Conservation (phyloP, 208 protist species). For the Acanthamoeba castellanii region DNA sequence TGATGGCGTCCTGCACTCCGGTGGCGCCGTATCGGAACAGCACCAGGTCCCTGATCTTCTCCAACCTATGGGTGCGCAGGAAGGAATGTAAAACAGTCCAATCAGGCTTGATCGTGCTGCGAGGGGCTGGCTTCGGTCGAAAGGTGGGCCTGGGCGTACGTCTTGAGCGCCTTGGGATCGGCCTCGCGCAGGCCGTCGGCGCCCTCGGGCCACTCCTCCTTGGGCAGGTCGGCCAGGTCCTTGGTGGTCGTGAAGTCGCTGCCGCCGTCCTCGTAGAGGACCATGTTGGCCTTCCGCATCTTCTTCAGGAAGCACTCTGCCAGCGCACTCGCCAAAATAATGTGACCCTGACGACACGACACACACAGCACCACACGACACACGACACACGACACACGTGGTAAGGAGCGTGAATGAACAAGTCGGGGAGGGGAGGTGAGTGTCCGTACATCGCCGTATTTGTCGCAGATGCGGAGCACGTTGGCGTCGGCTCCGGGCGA, state of each 20-base stretch:
- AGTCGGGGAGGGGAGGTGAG: too few relatives aligned
- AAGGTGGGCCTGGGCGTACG: background rate
- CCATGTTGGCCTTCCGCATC: constrained; percentile 77
- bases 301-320: constrained; percentile 85
- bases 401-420: background rate
- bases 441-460: constrained; percentile 74
- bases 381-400: background rate
- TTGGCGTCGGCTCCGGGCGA: constrained; percentile 76
- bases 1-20: constrained; percentile 80
- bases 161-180: constrained; percentile 54
- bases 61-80: constrained; percentile 45
- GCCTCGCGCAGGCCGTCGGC: background rate
- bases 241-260: constrained; percentile 74
- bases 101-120: background rate
- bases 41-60: constrained; percentile 84
- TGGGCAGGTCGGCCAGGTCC: background rate
- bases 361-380: background rate
- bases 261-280: constrained; percentile 78
- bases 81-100: constrained; percentile 31
- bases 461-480: constrained; percentile 80
- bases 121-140: background rate
- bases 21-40: constrained; percentile 84
- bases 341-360: constrained; percentile 26
- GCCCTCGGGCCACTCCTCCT: constrained; percentile 42
- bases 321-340: constrained; percentile 79